Base-by-base conservation (phyloP, 768 basidiomycete species). In the Mycena amicta region DNA sequence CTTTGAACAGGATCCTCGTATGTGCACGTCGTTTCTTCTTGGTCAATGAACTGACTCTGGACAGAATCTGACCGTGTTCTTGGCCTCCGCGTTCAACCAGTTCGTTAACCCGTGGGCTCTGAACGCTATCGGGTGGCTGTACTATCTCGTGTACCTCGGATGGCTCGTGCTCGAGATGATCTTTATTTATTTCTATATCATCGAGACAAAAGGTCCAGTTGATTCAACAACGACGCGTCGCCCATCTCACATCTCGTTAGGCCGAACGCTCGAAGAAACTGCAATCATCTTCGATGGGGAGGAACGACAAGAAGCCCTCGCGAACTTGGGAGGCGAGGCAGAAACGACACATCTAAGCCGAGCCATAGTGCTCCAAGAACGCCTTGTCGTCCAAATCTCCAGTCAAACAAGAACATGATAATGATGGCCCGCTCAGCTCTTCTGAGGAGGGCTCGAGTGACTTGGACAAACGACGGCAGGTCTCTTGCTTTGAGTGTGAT, bases 51-150 rank as follows among this genome's bases (percentile, higher is more conserved):
- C 47, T 41, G 37, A 15, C 31, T 53, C 4, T 49, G 26, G 12
- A 20, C 63, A 88, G 87, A 88, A 87, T 68, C 72, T 89, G 51
- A 76, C 77, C 4, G 77, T 89, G 27, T 86, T 83, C 66, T 74
- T 88, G 22, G 43, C 6, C 43, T 75, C 89, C 26, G 87, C 90
- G 2, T 88, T 93, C 72, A 93, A 89, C 65, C 88, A 89, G 67
- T 89, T 90, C 53, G 83, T 90, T 49, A 92, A 92, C 64, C 89
- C 91, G 5, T 84, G 86, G 76, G 91, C 90, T 1, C 73, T 93
- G 23, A 72, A 76, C 4, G 77, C 77, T 11, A 78, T 85, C 22
- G 77, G 77, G 51, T 85, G 84, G 83, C 77, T 78, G 74, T 84
- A 85, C 56, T 87, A 88, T 60, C 69, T 88, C 26, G 81, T 82